A percentile compares a stretch with the other conserved stretches of the same genome.
Conservation (phyloP, 2,329 filamentous ascomycete genomes). For the Plectosphaerella sp. region DNA sequence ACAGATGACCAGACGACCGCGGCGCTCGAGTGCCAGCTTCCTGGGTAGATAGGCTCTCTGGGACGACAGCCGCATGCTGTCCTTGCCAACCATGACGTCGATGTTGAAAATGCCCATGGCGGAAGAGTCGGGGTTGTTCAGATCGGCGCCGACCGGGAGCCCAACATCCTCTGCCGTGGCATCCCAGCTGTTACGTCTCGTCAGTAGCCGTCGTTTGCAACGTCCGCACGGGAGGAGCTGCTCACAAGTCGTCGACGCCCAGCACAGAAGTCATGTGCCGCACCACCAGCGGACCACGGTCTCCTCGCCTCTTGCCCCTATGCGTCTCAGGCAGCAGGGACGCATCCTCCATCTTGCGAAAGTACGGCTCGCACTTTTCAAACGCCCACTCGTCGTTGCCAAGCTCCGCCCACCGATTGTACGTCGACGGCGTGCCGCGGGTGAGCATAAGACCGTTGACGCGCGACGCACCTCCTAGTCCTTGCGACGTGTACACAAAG, state of each 20-base stretch:
- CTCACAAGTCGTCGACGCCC: conserved; percentile 12
- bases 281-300: conserved; percentile 13
- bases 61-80: conserved; percentile 18
- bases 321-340: background rate
- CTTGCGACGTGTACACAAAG: conserved; percentile 19
- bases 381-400: conserved; percentile 28
- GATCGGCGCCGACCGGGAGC: conserved; percentile 16
- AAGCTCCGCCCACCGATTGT: conserved; percentile 22
- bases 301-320: background rate
- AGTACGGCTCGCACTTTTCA: conserved; percentile 26
- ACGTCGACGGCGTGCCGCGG: conserved; percentile 21
- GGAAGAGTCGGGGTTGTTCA: conserved; percentile 20
- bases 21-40: conserved; percentile 12
- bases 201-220: background rate
- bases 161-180: conserved; percentile 19
- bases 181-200: conserved; percentile 12
- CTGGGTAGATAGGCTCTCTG: conserved; percentile 21
- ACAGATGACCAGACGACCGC: conserved; percentile 20
- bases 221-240: background rate
- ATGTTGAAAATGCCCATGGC: conserved; percentile 22
- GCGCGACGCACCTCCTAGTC: conserved; percentile 23
- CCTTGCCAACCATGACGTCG: conserved; percentile 19
- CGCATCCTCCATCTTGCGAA: conserved; percentile 21
- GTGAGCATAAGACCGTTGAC: conserved; percentile 27
- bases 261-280: conserved; percentile 7